Evolutionary conservation across 2,329 filamentous ascomycete genomes (phyloP).

Genomic region (Microcyclospora pomicola): DNA sequence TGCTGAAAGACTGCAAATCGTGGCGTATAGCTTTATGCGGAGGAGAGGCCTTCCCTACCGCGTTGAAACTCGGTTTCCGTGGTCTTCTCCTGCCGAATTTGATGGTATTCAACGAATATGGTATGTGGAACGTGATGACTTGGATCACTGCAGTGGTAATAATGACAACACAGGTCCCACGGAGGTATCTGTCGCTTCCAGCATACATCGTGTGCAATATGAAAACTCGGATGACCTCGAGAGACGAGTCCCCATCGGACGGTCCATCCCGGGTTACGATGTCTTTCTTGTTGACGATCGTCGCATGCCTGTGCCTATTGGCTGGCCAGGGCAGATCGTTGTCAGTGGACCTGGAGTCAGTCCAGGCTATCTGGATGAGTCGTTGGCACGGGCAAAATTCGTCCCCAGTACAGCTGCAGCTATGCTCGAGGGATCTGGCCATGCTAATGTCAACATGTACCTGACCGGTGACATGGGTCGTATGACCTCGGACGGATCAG

Average conservation of each 20-base stretch:
- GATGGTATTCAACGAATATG: too few relatives aligned
- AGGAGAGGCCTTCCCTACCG: slow-evolving; percentile 15
- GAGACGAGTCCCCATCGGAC: too few relatives aligned
- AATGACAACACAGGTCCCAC: too few relatives aligned
- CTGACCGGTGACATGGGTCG: slow-evolving; percentile 4
- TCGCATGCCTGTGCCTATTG: slow-evolving; percentile 40
- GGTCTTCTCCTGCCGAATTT: neutral
- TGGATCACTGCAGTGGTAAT: too few relatives aligned
- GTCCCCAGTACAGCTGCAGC: slow-evolving; percentile 15
- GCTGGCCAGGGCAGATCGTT: slow-evolving; percentile 3
- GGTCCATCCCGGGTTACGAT: slow-evolving; percentile 22
- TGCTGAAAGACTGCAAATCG: neutral
- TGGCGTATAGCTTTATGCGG: slow-evolving; percentile 21
- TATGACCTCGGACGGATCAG: slow-evolving; percentile 6
- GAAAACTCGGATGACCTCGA: too few relatives aligned
- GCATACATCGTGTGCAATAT: too few relatives aligned
- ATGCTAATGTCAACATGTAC: slow-evolving; percentile 1
- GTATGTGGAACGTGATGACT: too few relatives aligned
- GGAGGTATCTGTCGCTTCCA: too few relatives aligned
- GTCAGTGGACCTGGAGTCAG: slow-evolving; percentile 2
- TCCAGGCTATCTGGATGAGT: slow-evolving; percentile 4
- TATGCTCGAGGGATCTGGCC: neutral
- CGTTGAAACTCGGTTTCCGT: neutral
- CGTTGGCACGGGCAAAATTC: slow-evolving; percentile 12
- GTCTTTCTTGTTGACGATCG: slow-evolving; percentile 29